Conservation (phyloP, 2,329 filamentous ascomycete species). For the Trichoderma polysporum region DNA sequence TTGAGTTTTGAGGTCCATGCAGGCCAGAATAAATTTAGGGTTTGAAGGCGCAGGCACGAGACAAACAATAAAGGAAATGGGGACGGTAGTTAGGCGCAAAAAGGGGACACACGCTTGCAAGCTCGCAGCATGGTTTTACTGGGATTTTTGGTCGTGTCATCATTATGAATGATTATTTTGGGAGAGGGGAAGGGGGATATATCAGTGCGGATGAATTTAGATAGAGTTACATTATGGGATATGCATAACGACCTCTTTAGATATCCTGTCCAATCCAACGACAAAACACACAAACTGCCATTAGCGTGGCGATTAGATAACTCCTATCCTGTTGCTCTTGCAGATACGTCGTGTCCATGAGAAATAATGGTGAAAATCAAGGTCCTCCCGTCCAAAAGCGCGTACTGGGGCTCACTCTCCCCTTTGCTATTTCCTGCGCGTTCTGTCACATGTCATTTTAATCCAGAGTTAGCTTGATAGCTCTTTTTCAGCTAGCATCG, state of each 20-base stretch:
- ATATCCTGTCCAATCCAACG: neutral
- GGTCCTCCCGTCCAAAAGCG: neutral
- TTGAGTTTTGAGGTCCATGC: neutral
- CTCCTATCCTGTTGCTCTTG: neutral
- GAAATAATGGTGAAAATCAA: neutral
- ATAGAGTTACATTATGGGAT: conserved; percentile 8
- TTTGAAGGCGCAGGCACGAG: neutral
- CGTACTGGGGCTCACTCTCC: neutral
- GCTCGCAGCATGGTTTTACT: neutral
- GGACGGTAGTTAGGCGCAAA: neutral
- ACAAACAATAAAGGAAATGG: neutral
- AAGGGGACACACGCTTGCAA: neutral
- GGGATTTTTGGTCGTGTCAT: neutral
- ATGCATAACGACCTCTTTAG: neutral
- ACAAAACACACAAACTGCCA: neutral
- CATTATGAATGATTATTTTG: neutral
- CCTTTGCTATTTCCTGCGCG: neutral
- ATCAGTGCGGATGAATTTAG: neutral
- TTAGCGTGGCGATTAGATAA: neutral
- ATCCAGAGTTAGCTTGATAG: neutral
- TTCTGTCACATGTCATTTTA: neutral
- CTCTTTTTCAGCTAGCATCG: neutral
- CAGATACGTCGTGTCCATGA: neutral
- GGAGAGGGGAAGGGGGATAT: neutral
- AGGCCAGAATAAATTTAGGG: neutral